Conservation (phyloP, 352 stramenopile genomes). For the Globisporangium sylvaticum region DNA sequence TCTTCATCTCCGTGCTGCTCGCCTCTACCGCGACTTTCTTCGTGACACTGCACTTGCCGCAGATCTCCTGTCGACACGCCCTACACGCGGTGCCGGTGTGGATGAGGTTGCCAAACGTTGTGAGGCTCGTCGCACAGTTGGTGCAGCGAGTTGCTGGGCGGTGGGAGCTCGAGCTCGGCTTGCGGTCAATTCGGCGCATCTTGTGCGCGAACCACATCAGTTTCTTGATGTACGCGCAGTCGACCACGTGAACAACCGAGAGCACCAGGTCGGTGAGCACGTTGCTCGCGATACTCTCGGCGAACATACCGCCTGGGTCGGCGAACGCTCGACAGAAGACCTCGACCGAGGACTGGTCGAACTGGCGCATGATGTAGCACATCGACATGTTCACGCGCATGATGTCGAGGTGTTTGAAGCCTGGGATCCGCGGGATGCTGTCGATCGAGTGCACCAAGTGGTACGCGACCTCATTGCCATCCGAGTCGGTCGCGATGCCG, state of each 20-base stretch:
- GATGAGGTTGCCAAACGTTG: constrained; percentile 25
- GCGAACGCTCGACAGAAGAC: constrained; percentile 4
- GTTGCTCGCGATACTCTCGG: not conserved
- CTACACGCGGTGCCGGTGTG: constrained; percentile 21
- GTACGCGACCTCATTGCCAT: not conserved
- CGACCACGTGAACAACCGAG: constrained; percentile 2
- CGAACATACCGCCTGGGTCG: not conserved
- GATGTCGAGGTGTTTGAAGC: constrained; percentile 24
- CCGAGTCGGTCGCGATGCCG: not conserved
- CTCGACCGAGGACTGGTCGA: constrained; percentile 9
- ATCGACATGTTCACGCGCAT: constrained; percentile 20
- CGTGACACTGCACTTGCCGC: constrained; percentile 26
- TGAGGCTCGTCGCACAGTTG: constrained; percentile 28
- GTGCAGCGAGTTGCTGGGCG: not conserved
- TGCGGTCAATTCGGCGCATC: constrained; percentile 14
- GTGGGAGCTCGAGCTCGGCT: not conserved
- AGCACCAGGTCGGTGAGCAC: not conserved
- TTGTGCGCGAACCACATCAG: constrained; percentile 2
- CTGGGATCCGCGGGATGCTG: constrained; percentile 7
- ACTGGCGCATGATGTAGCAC: constrained; percentile 6
- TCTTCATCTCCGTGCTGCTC: constrained; percentile 15
- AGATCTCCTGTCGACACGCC: constrained; percentile 33
- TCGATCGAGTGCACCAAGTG: constrained; percentile 6
- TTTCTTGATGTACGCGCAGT: constrained; percentile 15
- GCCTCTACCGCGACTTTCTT: constrained; percentile 35